These are phyloP conservation scores for Bothriochloa decipiens DNA, from an alignment of 176 grass and related monocot species.

Conservation along the genomic window DNA sequence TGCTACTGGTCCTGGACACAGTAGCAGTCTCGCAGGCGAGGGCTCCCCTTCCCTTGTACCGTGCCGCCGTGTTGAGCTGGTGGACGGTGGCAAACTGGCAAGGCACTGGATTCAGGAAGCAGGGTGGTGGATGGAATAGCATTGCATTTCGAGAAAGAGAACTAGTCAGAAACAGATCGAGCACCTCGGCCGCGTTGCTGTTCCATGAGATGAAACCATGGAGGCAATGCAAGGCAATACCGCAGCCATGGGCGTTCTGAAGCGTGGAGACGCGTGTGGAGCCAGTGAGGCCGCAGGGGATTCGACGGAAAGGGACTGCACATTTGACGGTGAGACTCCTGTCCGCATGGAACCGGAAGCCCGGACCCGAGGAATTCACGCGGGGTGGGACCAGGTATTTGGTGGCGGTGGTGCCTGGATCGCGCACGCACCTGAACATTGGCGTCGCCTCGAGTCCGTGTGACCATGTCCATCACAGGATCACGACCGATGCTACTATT, in stretches of 20 bases:
- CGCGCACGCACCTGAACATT: background rate
- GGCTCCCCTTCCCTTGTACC: background rate
- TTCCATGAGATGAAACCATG: background rate
- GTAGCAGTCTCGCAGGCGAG: too few species aligned
- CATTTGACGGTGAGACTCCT: conserved; percentile 9
- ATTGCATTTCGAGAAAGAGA: background rate
- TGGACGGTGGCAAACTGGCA: too few species aligned
- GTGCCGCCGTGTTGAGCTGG: background rate
- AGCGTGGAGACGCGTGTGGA: background rate
- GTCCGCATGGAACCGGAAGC: background rate
- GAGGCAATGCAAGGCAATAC: background rate
- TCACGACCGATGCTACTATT: too few species aligned
- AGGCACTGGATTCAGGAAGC: background rate
- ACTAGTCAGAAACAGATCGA: background rate
- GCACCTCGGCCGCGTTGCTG: too few species aligned
- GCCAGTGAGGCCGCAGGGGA: too few species aligned
- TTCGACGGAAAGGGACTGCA: background rate
- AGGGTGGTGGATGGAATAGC: background rate
- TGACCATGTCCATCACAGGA: too few species aligned
- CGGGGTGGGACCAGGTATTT: background rate
- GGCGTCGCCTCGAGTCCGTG: background rate
- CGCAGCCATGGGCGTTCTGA: background rate
- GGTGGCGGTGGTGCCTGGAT: background rate
- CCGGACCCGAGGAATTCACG: background rate
- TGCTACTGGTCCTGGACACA: background rate